Base-by-base conservation (phyloP, 2,329 filamentous ascomycete species). In the Pseudofabraea citricarpa region DNA sequence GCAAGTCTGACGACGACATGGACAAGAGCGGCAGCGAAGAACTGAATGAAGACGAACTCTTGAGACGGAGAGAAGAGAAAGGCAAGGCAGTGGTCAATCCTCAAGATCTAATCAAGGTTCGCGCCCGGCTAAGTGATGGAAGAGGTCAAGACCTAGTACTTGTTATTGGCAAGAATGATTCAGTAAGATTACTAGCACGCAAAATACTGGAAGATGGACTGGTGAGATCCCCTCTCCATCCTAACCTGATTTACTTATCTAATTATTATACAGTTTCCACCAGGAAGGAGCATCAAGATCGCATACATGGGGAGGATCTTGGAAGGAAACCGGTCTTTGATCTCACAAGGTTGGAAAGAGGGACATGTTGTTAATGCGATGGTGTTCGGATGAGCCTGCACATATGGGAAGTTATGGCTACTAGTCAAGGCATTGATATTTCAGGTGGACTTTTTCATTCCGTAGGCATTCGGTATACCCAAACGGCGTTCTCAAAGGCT, bases 231-330 rank as follows among this genome's bases (percentile, higher is more conserved):
- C 19, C 15, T 22, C 35, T 37, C 9, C 15, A 21, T 20, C 18
- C 20, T 37, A 5, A 9, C 7, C 22, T 24, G n/a, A 31, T 9
- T 31, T 31, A 15, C 27, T 31, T 6, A 31, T 31, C 27, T 12
- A 5, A 5, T 15, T 31, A n/a, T 31, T 6, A 6, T 31, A 15
- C 27, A 62, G 84, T 68, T 90, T 23, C 63, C 74, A 2, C 60
- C 70, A 6, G 69, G 68, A 35, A 79, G 78, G 48, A 76, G 72
- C 37, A 70, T 95, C 40, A 79, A 80, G 42, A 76, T 95, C 46
- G 83, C 81, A 16, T 94, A 95, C 62, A 75, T 93, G 64, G 90
- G 90, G 53, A 88, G 82, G 60, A 78, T 90, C 40, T 74, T 95
- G 36, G 81, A 82, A 51, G 87, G 91, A 51, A 73, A 74, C 42